These are phyloP conservation scores for Cryoendolithus antarcticus DNA, from an alignment of 2,329 filamentous ascomycete genomes.

Conservation along the genomic window DNA sequence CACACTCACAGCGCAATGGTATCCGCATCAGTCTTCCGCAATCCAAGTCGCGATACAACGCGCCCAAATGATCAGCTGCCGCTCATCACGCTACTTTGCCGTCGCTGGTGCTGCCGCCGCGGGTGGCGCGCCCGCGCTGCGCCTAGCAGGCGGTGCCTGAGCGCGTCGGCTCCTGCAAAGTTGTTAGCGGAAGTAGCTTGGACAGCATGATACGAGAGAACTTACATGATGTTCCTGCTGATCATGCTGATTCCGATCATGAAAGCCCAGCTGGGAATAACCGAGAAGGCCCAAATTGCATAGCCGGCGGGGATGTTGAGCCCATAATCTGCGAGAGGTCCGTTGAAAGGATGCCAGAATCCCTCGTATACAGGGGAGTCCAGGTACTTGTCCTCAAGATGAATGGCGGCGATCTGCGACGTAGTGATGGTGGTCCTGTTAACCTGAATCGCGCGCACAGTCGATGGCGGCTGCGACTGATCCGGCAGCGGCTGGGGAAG, in stretches of 20 bases:
- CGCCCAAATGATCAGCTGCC: no score
- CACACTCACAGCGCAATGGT: no score
- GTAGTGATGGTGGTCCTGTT: conserved; percentile 58
- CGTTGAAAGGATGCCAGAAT: conserved; percentile 65
- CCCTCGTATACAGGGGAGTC: conserved; percentile 45
- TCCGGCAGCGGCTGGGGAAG: conserved; percentile 48
- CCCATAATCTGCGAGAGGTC: conserved; percentile 49
- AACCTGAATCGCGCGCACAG: conserved; percentile 52
- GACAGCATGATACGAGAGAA: conserved; percentile 9
- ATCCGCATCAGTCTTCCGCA: no score
- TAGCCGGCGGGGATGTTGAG: conserved; percentile 54
- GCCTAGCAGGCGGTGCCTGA: no score
- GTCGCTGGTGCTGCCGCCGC: no score
- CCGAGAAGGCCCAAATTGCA: conserved; percentile 48
- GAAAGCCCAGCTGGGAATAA: conserved; percentile 57
- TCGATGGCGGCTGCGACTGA: conserved; percentile 50
- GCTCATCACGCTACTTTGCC: no score
- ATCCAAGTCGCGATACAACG: no score
- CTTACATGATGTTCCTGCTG: conserved; percentile 66
- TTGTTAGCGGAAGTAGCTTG: conserved; percentile 2
- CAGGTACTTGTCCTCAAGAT: conserved; percentile 46
- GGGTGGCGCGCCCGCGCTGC: no score
- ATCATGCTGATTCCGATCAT: conserved; percentile 65
- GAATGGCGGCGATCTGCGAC: conserved; percentile 49
- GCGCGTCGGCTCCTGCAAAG: conserved; percentile 3